Evolutionary conservation across 805 yeast genomes (phyloP), one percentile per base, ranked within the genome.

Genomic region (Candida tammaniensis): DNA sequence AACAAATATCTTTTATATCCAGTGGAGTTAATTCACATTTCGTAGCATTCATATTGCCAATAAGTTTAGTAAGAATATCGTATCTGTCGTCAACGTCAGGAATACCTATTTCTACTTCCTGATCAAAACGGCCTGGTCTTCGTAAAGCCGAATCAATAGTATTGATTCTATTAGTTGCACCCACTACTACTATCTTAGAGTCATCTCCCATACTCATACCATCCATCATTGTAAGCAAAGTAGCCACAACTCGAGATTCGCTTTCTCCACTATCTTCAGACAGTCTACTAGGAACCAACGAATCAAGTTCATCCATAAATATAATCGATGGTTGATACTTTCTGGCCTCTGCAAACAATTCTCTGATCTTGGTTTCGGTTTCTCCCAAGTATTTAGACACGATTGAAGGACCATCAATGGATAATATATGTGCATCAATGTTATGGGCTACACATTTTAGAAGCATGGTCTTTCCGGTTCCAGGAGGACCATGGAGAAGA

Each of bases 401-500:
- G 33, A 93, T 84, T 1, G 95, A 80, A 1, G 97, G 95, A 0
- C 97, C 96, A 54, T 85, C 84, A 16, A 93, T 82, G 3, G 84
- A 80, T 28, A 93, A 68, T 0, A 91, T 79, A 57, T 91, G 98
- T 0, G 95, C 94, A 41, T 82, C 73, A 1, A 75, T 66, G 39
- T 83, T 91, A 42, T 78, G 70, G 0, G 96, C 94, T 7, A 91
- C 79, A 17, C 95, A 82, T 35, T 85, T 73, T 23, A 93, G 66
- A 6, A 93, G 69, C 86, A 89, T 77, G 1, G 97, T 85, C 55
- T 91, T 91, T 33, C 98, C 98, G 0, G 97, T 91, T 3, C 98
- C 98, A 2, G 98, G 93, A 3, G 97, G 95, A 0, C 98, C 98
- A 61, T 91, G 95, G 9, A 91, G 60, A 11, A 91, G 62, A n/a